Conservation (phyloP, 768 basidiomycete species). For the Sporobolomyces roseus region DNA sequence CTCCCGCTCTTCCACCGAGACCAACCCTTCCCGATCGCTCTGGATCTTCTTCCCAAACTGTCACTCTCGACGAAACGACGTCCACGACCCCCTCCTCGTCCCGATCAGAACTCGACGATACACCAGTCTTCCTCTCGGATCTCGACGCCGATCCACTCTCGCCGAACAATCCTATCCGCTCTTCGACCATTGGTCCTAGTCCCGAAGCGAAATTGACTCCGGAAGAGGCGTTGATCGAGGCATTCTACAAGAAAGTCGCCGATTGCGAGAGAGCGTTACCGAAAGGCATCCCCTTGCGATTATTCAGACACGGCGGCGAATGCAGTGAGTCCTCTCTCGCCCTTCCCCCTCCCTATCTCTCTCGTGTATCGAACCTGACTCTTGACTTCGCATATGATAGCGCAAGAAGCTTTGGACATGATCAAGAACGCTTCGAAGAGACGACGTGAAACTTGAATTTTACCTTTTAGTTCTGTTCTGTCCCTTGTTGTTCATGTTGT, state of each 20-base stretch:
- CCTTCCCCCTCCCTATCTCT: background rate
- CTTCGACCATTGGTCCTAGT: constrained; percentile 7
- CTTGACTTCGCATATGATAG: background rate
- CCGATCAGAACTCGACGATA: background rate
- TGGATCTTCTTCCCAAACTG: background rate
- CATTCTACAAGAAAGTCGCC: constrained; percentile 25
- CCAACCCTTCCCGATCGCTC: constrained; percentile 3
- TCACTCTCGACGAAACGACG: background rate
- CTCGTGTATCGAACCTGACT: background rate
- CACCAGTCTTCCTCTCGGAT: constrained; percentile 15
- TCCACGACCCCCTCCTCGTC: background rate
- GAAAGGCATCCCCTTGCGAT: constrained; percentile 9
- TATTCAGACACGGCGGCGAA: constrained; percentile 36
- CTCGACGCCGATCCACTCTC: constrained; percentile 39
- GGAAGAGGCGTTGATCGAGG: constrained; percentile 17
- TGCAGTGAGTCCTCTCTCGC: background rate
- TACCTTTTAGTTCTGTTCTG: no score
- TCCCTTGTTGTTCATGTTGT: no score
- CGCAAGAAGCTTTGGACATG: constrained; percentile 12
- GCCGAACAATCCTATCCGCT: constrained; percentile 43
- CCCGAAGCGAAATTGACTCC: background rate
- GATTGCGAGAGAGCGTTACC: constrained; percentile 25
- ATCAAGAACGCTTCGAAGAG: constrained; percentile 9
- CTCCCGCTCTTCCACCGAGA: constrained; percentile 9
- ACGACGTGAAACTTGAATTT: no score